Evolutionary conservation across 371 early-diverging fungal genomes (phyloP).

Genomic region (Saksenaea oblongispora): DNA sequence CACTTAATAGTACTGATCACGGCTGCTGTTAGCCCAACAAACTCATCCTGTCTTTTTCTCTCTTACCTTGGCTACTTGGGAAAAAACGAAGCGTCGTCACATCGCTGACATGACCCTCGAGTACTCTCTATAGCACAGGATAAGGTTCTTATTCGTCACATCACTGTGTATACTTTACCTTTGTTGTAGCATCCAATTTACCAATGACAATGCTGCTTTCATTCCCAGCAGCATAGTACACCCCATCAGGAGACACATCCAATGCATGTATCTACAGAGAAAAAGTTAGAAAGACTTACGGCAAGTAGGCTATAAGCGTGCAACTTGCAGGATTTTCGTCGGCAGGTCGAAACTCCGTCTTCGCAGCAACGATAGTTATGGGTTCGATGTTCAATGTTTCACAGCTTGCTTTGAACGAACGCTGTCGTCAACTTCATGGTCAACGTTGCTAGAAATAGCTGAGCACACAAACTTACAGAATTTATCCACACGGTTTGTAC

Average conservation of each 20-base stretch:
- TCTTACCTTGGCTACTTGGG: constrained; percentile 71
- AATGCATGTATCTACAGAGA: constrained; percentile 41
- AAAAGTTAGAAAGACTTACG: neutral
- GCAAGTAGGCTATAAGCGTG: neutral
- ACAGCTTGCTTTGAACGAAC: constrained; percentile 42
- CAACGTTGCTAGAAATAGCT: neutral
- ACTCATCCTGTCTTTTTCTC: neutral
- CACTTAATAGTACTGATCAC: constrained; percentile 61
- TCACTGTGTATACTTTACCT: neutral
- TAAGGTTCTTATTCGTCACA: neutral
- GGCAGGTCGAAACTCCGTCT: constrained; percentile 20
- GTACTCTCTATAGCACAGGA: constrained; percentile 33
- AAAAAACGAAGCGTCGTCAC: constrained; percentile 70
- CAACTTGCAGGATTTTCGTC: constrained; percentile 14
- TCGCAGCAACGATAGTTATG: constrained; percentile 24
- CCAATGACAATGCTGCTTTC: constrained; percentile 46
- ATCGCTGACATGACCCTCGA: constrained; percentile 70
- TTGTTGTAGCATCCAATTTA: constrained; percentile 25
- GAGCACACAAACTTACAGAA: constrained; percentile 23
- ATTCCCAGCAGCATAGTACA: constrained; percentile 50
- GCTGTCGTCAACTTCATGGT: constrained; percentile 31
- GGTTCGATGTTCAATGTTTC: constrained; percentile 21
- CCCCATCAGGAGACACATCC: constrained; percentile 58
- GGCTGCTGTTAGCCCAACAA: neutral
- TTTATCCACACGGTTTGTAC: constrained; percentile 22